phyloP scores from a whole-genome alignment of 2,329 filamentous ascomycete species.

The Sporothrix inflata region DNA sequence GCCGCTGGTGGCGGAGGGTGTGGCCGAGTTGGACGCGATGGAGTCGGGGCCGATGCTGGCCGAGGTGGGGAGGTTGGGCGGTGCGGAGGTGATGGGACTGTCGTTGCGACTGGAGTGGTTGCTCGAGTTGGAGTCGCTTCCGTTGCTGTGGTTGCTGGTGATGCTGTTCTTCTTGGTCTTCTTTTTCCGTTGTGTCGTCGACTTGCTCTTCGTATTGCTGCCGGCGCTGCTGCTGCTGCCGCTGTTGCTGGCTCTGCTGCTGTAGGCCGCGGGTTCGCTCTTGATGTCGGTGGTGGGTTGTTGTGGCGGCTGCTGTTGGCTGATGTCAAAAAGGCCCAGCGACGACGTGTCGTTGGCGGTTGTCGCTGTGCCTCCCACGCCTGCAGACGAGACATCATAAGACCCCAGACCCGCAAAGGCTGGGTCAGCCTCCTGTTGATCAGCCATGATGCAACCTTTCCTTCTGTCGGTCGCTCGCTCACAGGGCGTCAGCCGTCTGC shows the following conservation, averaged over 20 bases:
- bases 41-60: constrained; percentile 35
- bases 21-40: background rate
- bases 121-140: background rate
- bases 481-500: background rate
- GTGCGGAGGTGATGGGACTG: constrained; percentile 20
- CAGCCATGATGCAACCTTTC: constrained; percentile 31
- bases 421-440: constrained; percentile 30
- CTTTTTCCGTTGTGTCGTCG: background rate
- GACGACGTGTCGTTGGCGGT: constrained; percentile 22
- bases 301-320: constrained; percentile 13
- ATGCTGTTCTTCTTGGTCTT: background rate
- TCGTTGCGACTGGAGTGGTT: background rate
- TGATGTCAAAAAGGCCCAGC: constrained; percentile 26
- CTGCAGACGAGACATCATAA: constrained; percentile 29
- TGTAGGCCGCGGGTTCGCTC: background rate
- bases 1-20: constrained; percentile 15
- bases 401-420: constrained; percentile 34
- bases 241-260: constrained; percentile 24
- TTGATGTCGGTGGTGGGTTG: constrained; percentile 18
- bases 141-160: background rate
- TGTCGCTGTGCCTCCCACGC: background rate
- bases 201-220: background rate
- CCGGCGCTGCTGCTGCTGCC: constrained; percentile 22
- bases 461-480: background rate
- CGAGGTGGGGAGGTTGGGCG: constrained; percentile 34